phyloP scores from a whole-genome alignment of 148 eudicot genomes.

The Fagopyrum esculentum region DNA sequence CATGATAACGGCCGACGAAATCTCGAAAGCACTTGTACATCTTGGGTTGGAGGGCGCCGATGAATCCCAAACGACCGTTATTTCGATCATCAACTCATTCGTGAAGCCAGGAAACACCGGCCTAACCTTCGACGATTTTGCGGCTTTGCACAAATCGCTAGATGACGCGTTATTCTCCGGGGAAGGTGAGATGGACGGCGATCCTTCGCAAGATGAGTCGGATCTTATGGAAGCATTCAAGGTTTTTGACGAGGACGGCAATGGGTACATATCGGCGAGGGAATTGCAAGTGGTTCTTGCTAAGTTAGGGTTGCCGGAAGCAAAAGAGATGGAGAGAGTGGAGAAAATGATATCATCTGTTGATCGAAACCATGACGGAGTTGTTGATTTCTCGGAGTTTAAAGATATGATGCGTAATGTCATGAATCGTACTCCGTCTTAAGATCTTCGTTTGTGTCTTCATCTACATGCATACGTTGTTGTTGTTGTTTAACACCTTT shows the following conservation, averaged over 20 bases:
- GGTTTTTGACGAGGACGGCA: slow-evolving; percentile 86
- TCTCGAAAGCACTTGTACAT: slow-evolving; percentile 44
- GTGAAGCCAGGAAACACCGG: slow-evolving; percentile 40
- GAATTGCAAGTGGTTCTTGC: slow-evolving; percentile 60
- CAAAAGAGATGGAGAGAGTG: slow-evolving; percentile 42
- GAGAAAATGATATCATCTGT: slow-evolving; percentile 68
- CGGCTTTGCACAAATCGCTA: slow-evolving; percentile 49
- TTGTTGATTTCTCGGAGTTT: slow-evolving; percentile 73
- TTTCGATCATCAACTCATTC: slow-evolving; percentile 32
- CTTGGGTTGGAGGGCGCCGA: slow-evolving; percentile 55
- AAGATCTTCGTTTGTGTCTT: background rate
- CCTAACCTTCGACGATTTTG: slow-evolving; percentile 54
- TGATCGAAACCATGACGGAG: slow-evolving; percentile 62
- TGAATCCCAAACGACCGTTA: slow-evolving; percentile 23
- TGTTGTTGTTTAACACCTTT: background rate
- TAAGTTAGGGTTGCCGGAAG: slow-evolving; percentile 65
- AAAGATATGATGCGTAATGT: slow-evolving; percentile 82
- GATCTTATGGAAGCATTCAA: slow-evolving; percentile 80
- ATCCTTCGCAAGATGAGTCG: slow-evolving; percentile 37
- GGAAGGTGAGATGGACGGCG: slow-evolving; percentile 6
- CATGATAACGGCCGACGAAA: slow-evolving; percentile 51
- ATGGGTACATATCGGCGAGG: slow-evolving; percentile 75
- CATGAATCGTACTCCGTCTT: slow-evolving; percentile 24
- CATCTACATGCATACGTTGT: background rate
- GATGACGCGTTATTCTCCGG: slow-evolving; percentile 37